Conservation (phyloP, 2,329 filamentous ascomycete genomes). For the Hymenoscyphus scutula region DNA sequence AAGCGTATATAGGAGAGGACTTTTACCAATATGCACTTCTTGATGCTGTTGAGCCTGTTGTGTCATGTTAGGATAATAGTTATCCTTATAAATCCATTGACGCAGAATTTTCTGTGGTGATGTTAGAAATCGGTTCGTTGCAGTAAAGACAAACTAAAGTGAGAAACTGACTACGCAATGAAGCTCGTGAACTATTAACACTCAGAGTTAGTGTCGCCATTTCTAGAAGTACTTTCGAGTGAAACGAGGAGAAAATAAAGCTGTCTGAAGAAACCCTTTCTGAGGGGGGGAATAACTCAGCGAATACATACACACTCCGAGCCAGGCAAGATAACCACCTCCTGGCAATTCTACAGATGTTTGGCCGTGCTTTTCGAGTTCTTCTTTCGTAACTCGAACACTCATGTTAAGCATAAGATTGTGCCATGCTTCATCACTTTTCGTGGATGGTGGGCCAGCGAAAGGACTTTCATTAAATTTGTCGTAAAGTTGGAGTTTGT, state of each 20-base stretch:
- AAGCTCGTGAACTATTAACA: not conserved
- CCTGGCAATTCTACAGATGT: conserved; percentile 1
- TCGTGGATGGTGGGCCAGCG: not conserved
- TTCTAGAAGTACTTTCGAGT: too few species aligned
- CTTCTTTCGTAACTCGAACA: not conserved
- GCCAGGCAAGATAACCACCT: conserved; percentile 4
- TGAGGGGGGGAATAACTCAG: too few species aligned
- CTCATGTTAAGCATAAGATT: conserved; percentile 1
- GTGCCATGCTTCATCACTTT: conserved; percentile 9
- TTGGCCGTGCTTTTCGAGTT: not conserved
- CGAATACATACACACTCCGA: not conserved
- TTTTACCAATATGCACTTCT: conserved; percentile 3
- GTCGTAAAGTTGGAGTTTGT: not conserved
- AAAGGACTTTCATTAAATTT: not conserved
- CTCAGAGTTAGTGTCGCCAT: too few species aligned
- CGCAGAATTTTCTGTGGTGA: not conserved
- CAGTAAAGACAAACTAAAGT: not conserved
- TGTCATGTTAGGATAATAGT: too few species aligned
- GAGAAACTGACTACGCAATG: conserved; percentile 2
- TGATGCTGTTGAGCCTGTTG: too few species aligned
- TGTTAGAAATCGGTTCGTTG: not conserved
- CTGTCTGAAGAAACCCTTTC: too few species aligned
- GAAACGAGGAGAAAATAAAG: too few species aligned
- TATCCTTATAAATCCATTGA: conserved; percentile 4
- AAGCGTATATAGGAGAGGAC: too few species aligned